Evolutionary conservation across 164 flowering plant genomes (phyloP).

Genomic region (Magnolia officinalis): DNA sequence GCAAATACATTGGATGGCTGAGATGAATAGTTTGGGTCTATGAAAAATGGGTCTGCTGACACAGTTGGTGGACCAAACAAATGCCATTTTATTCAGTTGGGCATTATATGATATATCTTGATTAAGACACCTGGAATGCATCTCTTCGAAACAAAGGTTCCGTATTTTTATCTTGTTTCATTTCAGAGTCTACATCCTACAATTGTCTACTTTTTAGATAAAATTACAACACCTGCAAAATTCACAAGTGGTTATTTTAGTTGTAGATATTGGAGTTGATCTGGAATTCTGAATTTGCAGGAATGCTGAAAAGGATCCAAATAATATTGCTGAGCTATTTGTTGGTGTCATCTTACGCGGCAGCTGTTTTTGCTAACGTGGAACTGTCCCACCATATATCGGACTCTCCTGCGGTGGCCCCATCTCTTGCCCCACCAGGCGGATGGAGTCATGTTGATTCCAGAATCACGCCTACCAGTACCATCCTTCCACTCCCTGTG

Average conservation of each 20-base stretch:
- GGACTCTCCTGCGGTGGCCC: not conserved
- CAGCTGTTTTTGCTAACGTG: not conserved
- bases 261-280: not conserved
- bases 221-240: not conserved
- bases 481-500: slow-evolving; percentile 38
- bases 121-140: too few species aligned
- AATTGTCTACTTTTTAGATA: too few species aligned
- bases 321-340: not conserved
- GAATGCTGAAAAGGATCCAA: slow-evolving; percentile 2
- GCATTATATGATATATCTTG: too few species aligned
- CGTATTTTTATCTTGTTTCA: not conserved
- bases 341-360: not conserved
- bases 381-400: slow-evolving; percentile 3
- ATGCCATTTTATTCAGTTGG: too few species aligned
- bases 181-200: not conserved
- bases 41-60: not conserved
- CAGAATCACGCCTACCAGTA: slow-evolving; percentile 19
- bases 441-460: slow-evolving; percentile 2
- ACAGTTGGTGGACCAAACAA: too few species aligned
- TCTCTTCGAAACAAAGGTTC: too few species aligned
- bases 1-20: not conserved
- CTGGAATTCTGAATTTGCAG: slow-evolving; percentile 6
- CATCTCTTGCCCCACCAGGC: slow-evolving; percentile 3
- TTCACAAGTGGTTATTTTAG: not conserved
- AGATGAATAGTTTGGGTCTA: not conserved